Base-by-base conservation (phyloP, 23 red algal species). In the Gracilaria gracilis region DNA sequence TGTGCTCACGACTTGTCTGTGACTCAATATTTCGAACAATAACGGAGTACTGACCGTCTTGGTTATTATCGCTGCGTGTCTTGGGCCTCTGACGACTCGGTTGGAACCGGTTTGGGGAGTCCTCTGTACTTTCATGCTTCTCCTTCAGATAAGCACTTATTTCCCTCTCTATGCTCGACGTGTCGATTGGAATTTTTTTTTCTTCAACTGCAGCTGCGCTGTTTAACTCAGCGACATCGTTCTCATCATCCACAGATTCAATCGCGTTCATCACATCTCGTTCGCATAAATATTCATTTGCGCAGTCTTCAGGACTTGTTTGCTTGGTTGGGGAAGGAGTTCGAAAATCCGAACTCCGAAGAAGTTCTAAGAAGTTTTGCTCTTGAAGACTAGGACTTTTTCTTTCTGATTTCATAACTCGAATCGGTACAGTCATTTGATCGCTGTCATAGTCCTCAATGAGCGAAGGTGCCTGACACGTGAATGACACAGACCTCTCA, bases 391-490 rank as follows among this genome's bases (percentile, higher is more conserved):
- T 75, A 6, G 67, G 27, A 19, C 28, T 15, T 24, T 32, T 47
- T 31, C 54, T 61, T 14, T 75, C 51, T 17, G 84, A 76, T 55
- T 55, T 57, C 44, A 75, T 47, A 9, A 20, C 36, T 49, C 40
- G 65, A 11, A 82, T 64, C 4, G 66, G 50, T 9, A 71, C 48
- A 50, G 77, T 74, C 84, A 87, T 87, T 48, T 87, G 42, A 36
- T 57, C 69, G 24, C 84, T 87, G 66, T 87, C 84, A 71, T 73
- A 87, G 51, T 87, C 84, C 15, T 87, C 84, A 57, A 87, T 21
- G 27, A 87, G 19, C 20, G 72, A 51, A 29, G 27, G 0, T 25
- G 38, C 14, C 42, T 50, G 72, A 34, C 29, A 77, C 25, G 72
- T 50, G 27, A 33, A 29, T 12, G 42, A 51, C 29, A 28, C 23